Evolutionary conservation across 805 yeast species (phyloP).

Genomic region (Lipomyces chichibuensis): DNA sequence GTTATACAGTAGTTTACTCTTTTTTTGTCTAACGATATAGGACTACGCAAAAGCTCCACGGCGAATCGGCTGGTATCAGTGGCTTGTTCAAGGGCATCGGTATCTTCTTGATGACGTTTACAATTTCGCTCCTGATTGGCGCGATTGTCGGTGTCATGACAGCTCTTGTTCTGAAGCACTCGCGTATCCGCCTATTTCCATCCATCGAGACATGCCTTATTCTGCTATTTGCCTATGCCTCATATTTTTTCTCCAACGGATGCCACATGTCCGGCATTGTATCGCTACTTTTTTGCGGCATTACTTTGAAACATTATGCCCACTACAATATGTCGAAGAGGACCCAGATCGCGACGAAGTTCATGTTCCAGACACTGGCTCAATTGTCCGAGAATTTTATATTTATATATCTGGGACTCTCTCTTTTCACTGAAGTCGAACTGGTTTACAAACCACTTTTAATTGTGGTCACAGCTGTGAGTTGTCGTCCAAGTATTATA

Average conservation of each 20-base stretch:
- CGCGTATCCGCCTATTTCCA: constrained; percentile 92
- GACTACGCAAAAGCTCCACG: constrained; percentile 95
- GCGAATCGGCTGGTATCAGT: constrained; percentile 71
- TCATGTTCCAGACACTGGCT: constrained; percentile 90
- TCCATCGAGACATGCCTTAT: constrained; percentile 95
- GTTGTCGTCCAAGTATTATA: neutral
- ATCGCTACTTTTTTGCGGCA: constrained; percentile 91
- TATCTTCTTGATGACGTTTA: constrained; percentile 87
- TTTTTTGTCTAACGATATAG: constrained; percentile 4
- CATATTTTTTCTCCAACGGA: constrained; percentile 96
- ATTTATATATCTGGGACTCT: constrained; percentile 90
- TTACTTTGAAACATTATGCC: constrained; percentile 94
- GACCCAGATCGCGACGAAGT: constrained; percentile 94
- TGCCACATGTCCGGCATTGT: constrained; percentile 82
- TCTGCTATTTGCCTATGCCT: constrained; percentile 86
- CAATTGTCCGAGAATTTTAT: constrained; percentile 96
- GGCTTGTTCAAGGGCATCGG: constrained; percentile 94
- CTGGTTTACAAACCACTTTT: constrained; percentile 90
- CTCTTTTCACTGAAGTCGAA: constrained; percentile 94
- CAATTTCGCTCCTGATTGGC: constrained; percentile 88
- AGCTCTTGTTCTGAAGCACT: constrained; percentile 86
- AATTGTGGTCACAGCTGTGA: constrained; percentile 81
- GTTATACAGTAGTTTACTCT: neutral
- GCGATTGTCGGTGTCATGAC: constrained; percentile 83
- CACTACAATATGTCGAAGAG: constrained; percentile 96